phyloP scores from a whole-genome alignment of 371 early-diverging fungal genomes.

The Encephalitozoon cuniculi region DNA sequence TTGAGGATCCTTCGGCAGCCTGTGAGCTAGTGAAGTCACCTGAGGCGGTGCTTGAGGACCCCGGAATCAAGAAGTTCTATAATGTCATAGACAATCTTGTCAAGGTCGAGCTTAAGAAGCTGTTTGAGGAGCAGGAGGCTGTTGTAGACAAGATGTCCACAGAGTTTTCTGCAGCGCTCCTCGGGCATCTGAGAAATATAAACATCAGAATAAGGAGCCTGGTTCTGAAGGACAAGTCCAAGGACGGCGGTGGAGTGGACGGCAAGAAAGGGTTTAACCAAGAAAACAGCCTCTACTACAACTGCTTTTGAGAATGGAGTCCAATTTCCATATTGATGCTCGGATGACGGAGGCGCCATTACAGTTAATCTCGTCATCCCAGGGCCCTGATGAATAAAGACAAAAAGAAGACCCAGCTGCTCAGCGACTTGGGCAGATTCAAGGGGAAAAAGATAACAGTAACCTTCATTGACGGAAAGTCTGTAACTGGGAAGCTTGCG shows the following conservation, averaged over 20 bases:
- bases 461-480: neutral
- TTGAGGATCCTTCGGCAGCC: slow-evolving; percentile 29
- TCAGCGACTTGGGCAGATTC: slow-evolving; percentile 17
- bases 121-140: slow-evolving; percentile 36
- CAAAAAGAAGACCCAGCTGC: slow-evolving; percentile 12
- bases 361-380: neutral
- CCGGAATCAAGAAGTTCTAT: slow-evolving; percentile 47
- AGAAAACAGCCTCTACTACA: slow-evolving; percentile 24
- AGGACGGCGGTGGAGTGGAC: neutral
- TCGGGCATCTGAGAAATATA: neutral
- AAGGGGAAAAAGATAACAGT: slow-evolving; percentile 22
- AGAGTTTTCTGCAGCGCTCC: neutral
- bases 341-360: no score
- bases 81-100: slow-evolving; percentile 27
- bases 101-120: slow-evolving; percentile 12
- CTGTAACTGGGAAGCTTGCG: neutral
- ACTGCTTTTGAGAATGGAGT: neutral
- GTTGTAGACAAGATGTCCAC: slow-evolving; percentile 23
- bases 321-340: neutral
- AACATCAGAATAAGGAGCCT: slow-evolving; percentile 34
- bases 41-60: slow-evolving; percentile 24
- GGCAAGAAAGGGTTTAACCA: slow-evolving; percentile 6
- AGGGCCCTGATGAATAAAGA: slow-evolving; percentile 9
- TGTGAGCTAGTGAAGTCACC: slow-evolving; percentile 4
- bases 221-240: slow-evolving; percentile 16